Evolutionary conservation across 1,284 basidiomycete species (phyloP), one percentile per base, ranked within the genome.

Genomic region (Melampsora larici-populina): DNA sequence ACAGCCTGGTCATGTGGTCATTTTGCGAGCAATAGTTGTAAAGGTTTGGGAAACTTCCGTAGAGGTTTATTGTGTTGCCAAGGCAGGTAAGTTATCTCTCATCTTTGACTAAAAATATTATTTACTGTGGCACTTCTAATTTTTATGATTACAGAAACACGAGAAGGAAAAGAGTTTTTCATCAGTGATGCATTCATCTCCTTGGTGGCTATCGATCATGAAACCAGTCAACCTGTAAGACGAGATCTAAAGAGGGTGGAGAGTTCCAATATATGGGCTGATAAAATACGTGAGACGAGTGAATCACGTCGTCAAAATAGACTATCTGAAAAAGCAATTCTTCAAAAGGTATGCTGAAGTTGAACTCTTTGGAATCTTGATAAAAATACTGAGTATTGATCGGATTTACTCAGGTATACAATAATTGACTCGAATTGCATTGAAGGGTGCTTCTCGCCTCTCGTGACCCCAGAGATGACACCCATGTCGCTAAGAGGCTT

Each of bases 151-250:
- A 74, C 71, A 21, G 80, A 81, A n/a, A 63, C 74, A 0, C 80
- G 80, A 73, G 79, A 80, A 60, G 79, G 79, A 3, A 73, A 80
- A 64, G 79, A 79, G 21, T 24, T 73, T 63, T 40, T 18, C 9
- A 33, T 64, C 24, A 43, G 40, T 17, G 17, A 13, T 60, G 66
- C 49, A 21, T 43, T 48, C 26, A 2, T 15, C 3, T 7, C 49
- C 9, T 69, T 80, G 78, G 80, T 81, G 66, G 80, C 80, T 0
- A 75, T 80, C 72, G 80, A 81, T 62, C 73, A 76, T 13, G 0
- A 11, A 1, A 68, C 36, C 3, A 80, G 79, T n/a, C 70, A 80
- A 1, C 80, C 80, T 6, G 64, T 80, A 48, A 70, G 68, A 33
- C 78, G 78, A 21, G 66, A 48, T 0, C 63, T 80, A 11, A 78